Evolutionary conservation across 2,329 filamentous ascomycete genomes (phyloP), one percentile per base, ranked within the genome.

Genomic region (Orbilia brochopaga): DNA sequence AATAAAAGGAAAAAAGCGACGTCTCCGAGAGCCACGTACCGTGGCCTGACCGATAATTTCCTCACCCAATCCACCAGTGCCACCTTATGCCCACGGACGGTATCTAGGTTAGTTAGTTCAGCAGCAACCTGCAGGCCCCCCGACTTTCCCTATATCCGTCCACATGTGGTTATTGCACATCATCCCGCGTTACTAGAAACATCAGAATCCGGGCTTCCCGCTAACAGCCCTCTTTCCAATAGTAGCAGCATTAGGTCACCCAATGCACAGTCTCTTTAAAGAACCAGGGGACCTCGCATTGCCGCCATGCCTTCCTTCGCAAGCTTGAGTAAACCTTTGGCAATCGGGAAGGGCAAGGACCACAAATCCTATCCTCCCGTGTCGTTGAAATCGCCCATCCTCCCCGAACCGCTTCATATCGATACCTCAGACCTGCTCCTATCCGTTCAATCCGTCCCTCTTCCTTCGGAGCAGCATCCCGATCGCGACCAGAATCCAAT

Each of bases 231-330:
- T 51, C 58, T 56, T 70, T 23, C 44, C 37, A 52, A n/a, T 48
- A 48, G 48, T 56, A 53, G 61, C 19, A 65, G 50, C 30, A 56
- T 54, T 23, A 48, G 44, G 44, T 48, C 17, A 48, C 21, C 44
- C 58, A 46, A 65, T 65, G 67, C 54, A 65, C 60, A 21, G 11
- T 2, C 15, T 60, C 55, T 72, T 61, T 61, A 72, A 65, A 61
- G 67, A 59, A 54, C 60, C 56, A 37, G 30, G 60, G 67, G 50
- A 72, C 64, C 67, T 61, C 67, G 60, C 67, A 53, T 63, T 40
- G 59, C 52, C 50, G 51, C 55, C 54, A 72, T 72, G 67, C 67
- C 67, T 55, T 72, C 67, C 67, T 72, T 72, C 52, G 67, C 67
- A 27, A 72, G 67, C 56, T 72, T 72, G 44, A 72, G 55, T 50